Base-by-base conservation (phyloP, 768 basidiomycete genomes). In the Suillus hirtellus region DNA sequence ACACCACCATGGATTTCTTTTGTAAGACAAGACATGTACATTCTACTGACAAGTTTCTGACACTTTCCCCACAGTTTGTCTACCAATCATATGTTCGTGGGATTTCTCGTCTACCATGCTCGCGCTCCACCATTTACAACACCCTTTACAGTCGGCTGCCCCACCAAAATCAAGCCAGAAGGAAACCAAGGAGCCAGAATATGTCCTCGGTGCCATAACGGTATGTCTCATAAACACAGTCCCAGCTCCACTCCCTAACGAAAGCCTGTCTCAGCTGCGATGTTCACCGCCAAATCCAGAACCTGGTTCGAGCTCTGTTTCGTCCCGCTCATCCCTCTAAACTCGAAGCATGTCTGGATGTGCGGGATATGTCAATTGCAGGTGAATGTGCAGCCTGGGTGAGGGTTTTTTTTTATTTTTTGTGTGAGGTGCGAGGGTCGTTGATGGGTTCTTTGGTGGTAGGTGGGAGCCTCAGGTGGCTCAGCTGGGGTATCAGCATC, bases 291-390 rank as follows among this genome's bases (percentile, higher is more conserved):
- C 37, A 90, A 89, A 72, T 80, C 81, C 40, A 85, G 86, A 61
- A 84, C 76, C 43, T 92, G 89, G 90, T 89, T 93, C 70, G 88
- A 90, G 73, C 71, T 93, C 52, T 92, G 87, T 77, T 89, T 85
- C 73, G 80, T 93, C 15, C 90, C 88, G 27, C 75, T 93, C 62
- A 73, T 92, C 49, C 90, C 90, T 1, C 76, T 91, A 68, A 81
- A 74, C 27, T 82, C 82, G 55, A 83, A 82, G 60, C 84, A 83
- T 60, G 75, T 92, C 59, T 91, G 90, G 88, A 70, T 87, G 63
- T 93, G 90, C 73, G 79, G 79, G 27, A 89, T 88, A 64, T 93
- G 90, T 70, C 85, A 87, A 62, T 89, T 89, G 81, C 80, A 78
- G 63, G 79, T 82, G 11, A 80, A 81, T 3, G 77, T 81, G 68